phyloP scores from a whole-genome alignment of 768 basidiomycete genomes.

The Mycena vulgaris region DNA sequence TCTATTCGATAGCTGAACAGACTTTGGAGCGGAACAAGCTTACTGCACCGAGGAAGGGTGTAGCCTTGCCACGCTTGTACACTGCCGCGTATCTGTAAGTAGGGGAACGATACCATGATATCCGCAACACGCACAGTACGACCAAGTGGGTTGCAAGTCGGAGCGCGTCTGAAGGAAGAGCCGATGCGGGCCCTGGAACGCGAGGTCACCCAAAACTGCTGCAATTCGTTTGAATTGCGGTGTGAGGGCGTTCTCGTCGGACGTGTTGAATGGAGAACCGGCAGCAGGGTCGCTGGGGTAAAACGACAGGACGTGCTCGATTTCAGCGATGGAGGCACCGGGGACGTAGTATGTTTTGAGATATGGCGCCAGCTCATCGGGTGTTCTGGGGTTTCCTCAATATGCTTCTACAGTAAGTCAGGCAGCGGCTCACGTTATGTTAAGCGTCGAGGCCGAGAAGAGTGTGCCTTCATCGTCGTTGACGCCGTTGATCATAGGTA shows the following conservation, averaged over 20 bases:
- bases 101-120: neutral
- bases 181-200: constrained; percentile 54
- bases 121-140: constrained; percentile 5
- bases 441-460: constrained; percentile 43
- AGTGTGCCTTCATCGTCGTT: constrained; percentile 58
- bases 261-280: constrained; percentile 33
- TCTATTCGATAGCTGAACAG: neutral
- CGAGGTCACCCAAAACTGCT: constrained; percentile 50
- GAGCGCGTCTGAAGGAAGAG: constrained; percentile 48
- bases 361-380: constrained; percentile 3
- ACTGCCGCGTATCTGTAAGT: constrained; percentile 3
- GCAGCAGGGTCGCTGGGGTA: constrained; percentile 22
- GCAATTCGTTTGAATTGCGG: constrained; percentile 55
- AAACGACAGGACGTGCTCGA: constrained; percentile 26
- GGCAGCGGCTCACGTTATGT: constrained; percentile 40
- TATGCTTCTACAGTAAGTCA: neutral
- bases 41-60: constrained; percentile 22
- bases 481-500: constrained; percentile 53
- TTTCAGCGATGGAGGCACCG: constrained; percentile 2
- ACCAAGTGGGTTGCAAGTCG: constrained; percentile 25
- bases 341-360: constrained; percentile 16
- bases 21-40: neutral
- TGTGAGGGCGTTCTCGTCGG: constrained; percentile 42
- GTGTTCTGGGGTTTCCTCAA: neutral
- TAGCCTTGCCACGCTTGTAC: constrained; percentile 24